A percentile compares a stretch with the other conserved stretches of the same genome.
Conservation (phyloP, 2,329 filamentous ascomycete genomes). For the Cordyceps farinosa region DNA sequence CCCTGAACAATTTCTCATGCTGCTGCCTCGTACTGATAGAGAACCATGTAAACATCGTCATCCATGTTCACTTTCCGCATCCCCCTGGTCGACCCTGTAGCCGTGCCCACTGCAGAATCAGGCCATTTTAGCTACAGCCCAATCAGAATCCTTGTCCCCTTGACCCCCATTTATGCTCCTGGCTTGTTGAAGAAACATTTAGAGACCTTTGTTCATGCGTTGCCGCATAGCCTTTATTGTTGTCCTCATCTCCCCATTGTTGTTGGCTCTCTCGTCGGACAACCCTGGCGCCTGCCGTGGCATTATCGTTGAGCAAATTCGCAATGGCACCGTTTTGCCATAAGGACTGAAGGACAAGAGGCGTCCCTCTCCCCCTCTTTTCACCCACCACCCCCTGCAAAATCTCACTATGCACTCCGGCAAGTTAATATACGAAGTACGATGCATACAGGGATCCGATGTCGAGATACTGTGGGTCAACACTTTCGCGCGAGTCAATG, state of each 20-base stretch:
- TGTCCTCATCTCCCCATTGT: background rate
- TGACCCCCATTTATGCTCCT: background rate
- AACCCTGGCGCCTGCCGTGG: background rate
- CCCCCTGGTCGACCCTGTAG: background rate
- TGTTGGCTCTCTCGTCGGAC: background rate
- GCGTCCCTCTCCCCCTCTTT: background rate
- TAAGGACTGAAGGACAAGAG: background rate
- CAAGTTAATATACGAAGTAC: conserved; percentile 5
- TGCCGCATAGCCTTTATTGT: no score
- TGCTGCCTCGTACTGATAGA: no score
- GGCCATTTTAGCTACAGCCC: background rate
- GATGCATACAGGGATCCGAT: conserved; percentile 13
- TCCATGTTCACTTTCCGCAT: background rate
- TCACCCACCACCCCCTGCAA: background rate
- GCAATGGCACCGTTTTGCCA: background rate
- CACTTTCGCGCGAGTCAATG: conserved; percentile 3
- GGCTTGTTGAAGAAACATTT: background rate
- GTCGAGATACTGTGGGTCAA: conserved; percentile 12
- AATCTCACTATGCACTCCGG: background rate
- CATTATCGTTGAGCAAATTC: background rate
- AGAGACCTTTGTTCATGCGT: background rate
- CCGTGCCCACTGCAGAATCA: conserved; percentile 3
- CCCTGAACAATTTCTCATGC: background rate
- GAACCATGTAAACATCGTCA: background rate
- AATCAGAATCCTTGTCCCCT: background rate